Evolutionary conservation across 1,284 basidiomycete genomes (phyloP).

Genomic region (Leccinum huronense): DNA sequence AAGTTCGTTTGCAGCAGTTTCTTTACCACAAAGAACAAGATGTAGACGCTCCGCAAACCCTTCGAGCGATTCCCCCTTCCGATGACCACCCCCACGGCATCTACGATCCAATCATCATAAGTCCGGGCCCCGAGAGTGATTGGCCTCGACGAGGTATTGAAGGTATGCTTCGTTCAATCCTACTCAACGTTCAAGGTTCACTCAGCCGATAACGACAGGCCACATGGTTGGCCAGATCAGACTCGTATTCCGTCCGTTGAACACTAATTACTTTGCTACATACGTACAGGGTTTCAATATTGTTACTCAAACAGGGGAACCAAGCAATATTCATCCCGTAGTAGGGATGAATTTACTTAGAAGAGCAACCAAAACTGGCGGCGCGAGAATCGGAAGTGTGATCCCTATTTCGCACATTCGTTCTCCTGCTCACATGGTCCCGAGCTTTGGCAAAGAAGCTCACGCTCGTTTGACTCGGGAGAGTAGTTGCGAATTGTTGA

Average conservation of each 20-base stretch:
- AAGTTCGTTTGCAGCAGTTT: background rate
- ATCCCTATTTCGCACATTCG: slow-evolving; percentile 10
- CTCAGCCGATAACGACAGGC: background rate
- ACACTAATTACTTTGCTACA: background rate
- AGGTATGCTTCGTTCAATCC: background rate
- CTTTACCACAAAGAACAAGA: background rate
- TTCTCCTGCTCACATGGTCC: slow-evolving; percentile 1
- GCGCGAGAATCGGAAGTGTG: background rate
- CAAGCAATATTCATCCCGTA: background rate
- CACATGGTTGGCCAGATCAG: background rate
- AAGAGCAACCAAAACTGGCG: background rate
- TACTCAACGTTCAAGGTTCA: too few species aligned
- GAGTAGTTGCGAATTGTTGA: slow-evolving; percentile 5
- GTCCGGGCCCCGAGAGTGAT: background rate
- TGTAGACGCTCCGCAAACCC: background rate
- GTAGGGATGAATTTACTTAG: slow-evolving; percentile 11
- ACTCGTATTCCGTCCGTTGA: background rate
- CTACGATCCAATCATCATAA: background rate
- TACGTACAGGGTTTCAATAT: slow-evolving; percentile 12
- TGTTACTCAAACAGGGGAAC: background rate
- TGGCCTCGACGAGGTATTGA: background rate
- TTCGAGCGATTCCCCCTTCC: background rate
- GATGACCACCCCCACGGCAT: background rate
- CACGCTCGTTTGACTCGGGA: slow-evolving; percentile 1
- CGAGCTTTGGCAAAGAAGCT: slow-evolving; percentile 1